Evolutionary conservation across 495 filamentous ascomycete genomes (phyloP).

Genomic region (Xylaria palmicola): DNA sequence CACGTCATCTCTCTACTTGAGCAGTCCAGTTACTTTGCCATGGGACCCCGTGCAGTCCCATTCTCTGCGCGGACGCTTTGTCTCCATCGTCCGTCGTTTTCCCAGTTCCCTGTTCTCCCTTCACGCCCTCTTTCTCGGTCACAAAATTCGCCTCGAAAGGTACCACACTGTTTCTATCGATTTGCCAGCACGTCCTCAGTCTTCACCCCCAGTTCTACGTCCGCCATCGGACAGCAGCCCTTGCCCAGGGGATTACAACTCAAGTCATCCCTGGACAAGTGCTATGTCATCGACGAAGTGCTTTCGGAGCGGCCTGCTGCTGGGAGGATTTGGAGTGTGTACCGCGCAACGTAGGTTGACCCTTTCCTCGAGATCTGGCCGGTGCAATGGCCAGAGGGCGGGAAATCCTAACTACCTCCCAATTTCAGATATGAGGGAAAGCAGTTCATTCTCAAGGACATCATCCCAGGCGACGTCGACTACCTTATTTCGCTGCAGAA

Average conservation of each 20-base stretch:
- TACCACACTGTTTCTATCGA: neutral
- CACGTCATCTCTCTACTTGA: slow-evolving; percentile 1
- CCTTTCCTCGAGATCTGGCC: slow-evolving; percentile 5
- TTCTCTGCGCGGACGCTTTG: slow-evolving; percentile 1
- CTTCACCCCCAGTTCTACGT: neutral
- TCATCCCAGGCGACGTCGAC: slow-evolving; percentile 5
- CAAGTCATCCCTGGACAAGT: slow-evolving; percentile 7
- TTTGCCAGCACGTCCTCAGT: slow-evolving; percentile 7
- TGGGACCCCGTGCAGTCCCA: slow-evolving; percentile 9
- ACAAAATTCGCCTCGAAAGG: slow-evolving; percentile 4
- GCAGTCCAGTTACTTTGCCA: neutral
- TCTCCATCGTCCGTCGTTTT: neutral
- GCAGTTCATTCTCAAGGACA: slow-evolving; percentile 6
- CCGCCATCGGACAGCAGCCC: slow-evolving; percentile 7
- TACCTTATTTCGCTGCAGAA: slow-evolving; percentile 8
- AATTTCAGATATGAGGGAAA: slow-evolving; percentile 2
- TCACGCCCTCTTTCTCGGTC: slow-evolving; percentile 7
- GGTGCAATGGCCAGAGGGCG: slow-evolving; percentile 5
- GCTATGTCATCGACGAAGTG: slow-evolving; percentile 11
- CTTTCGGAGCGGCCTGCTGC: slow-evolving; percentile 11
- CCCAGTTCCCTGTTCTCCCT: slow-evolving; percentile 1
- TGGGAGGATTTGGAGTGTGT: slow-evolving; percentile 4
- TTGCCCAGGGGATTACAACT: slow-evolving; percentile 8
- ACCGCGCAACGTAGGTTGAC: slow-evolving; percentile 4
- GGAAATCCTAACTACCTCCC: slow-evolving; percentile 6